Evolutionary conservation across 106 monocot species (phyloP).

Genomic region (Acorus gramineus): DNA sequence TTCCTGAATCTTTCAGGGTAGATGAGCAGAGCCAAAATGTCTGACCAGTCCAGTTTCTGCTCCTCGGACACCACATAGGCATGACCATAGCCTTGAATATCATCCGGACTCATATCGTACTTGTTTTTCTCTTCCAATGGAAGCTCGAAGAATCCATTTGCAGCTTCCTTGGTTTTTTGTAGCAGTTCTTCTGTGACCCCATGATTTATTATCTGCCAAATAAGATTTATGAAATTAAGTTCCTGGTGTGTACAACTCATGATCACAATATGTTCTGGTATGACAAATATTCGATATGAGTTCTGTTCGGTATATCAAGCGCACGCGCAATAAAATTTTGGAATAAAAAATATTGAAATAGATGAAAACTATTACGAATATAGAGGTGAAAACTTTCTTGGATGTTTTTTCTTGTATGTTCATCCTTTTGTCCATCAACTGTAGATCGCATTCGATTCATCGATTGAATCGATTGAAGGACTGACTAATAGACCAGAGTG

Average conservation of each 20-base stretch:
- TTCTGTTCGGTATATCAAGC: too few relatives aligned
- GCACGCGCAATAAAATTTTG: too few relatives aligned
- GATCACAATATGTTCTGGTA: too few relatives aligned
- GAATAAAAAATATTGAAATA: too few relatives aligned
- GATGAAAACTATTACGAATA: background rate
- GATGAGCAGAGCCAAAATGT: slow-evolving; percentile 2
- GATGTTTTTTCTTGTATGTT: too few relatives aligned
- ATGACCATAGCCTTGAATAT: slow-evolving; percentile 18
- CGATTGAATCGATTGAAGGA: too few relatives aligned
- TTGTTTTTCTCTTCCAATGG: slow-evolving; percentile 12
- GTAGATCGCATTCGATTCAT: too few relatives aligned
- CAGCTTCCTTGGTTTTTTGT: background rate
- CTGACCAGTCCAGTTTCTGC: slow-evolving; percentile 19
- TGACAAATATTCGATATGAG: too few relatives aligned
- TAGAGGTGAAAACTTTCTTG: background rate
- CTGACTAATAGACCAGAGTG: too few relatives aligned
- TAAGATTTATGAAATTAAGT: too few relatives aligned
- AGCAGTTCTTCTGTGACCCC: slow-evolving; percentile 2
- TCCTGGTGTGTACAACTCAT: too few relatives aligned
- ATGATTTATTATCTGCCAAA: slow-evolving; percentile 12
- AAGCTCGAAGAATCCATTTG: slow-evolving; percentile 8
- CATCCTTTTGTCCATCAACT: too few relatives aligned
- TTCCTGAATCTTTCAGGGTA: background rate
- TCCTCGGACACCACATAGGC: slow-evolving; percentile 6
- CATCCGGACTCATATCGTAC: background rate